Percentiles rank a stretch among this genome's conserved stretches.
Conservation (phyloP, 805 yeast species). For the Pichia nanzhaoensis region DNA sequence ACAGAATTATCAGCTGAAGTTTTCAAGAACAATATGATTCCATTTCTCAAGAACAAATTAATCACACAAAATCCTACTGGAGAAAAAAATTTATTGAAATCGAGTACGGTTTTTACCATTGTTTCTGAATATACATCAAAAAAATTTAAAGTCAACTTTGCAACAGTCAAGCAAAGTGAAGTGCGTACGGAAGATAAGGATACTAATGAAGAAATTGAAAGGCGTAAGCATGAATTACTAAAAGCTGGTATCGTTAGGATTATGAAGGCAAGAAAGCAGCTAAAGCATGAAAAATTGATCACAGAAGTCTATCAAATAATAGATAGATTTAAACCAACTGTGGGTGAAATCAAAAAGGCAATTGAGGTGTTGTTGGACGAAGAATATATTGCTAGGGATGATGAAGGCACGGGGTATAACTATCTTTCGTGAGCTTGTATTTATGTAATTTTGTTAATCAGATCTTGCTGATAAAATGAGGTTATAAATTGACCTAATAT, state of each 20-base stretch:
- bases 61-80: conserved; percentile 62
- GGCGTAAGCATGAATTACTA: conserved; percentile 61
- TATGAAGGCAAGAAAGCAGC: conserved; percentile 85
- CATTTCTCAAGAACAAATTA: conserved; percentile 73
- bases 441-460: background rate
- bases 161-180: conserved; percentile 39
- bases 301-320: conserved; percentile 87
- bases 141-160: conserved; percentile 74
- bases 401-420: conserved; percentile 61
- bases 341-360: conserved; percentile 79
- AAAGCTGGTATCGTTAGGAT: conserved; percentile 94
- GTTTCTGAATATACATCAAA: conserved; percentile 81
- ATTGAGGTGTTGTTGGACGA: conserved; percentile 80
- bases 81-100: conserved; percentile 42
- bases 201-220: conserved; percentile 63
- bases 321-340: conserved; percentile 75
- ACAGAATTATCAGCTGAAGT: conserved; percentile 63
- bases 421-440: conserved; percentile 56
- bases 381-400: conserved; percentile 75
- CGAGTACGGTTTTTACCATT: conserved; percentile 57
- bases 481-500: no score
- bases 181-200: conserved; percentile 70
- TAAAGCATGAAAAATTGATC: conserved; percentile 72
- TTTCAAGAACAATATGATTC: conserved; percentile 70
- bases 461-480: no score